Percentiles rank a stretch among this genome's conserved stretches.
These are phyloP conservation scores for Raffaelea albimanens DNA, from an alignment of 2,329 filamentous ascomycete genomes.

Conservation along the genomic window DNA sequence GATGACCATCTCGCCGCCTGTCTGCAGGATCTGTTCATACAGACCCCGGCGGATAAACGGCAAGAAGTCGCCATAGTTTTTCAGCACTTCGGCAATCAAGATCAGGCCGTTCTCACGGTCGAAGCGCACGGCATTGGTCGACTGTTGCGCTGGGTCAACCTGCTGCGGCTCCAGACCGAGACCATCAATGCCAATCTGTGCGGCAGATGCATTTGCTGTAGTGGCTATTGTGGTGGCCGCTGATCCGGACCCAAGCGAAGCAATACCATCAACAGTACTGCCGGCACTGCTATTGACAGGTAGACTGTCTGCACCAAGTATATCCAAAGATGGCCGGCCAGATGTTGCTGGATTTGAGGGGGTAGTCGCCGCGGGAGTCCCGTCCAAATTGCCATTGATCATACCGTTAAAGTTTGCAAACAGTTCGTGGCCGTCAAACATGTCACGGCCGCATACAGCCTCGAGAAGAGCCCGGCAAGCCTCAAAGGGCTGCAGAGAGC, in stretches of 20 bases:
- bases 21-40: constrained; percentile 39
- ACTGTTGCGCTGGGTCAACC: constrained; percentile 31
- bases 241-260: too few species aligned
- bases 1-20: constrained; percentile 36
- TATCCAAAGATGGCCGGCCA: not conserved
- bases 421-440: constrained; percentile 13
- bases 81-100: constrained; percentile 45
- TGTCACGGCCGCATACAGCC: constrained; percentile 37
- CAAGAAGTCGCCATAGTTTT: constrained; percentile 30
- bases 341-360: too few species aligned
- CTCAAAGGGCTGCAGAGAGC: constrained; percentile 31
- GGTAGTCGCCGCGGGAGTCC: too few species aligned
- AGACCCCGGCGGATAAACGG: constrained; percentile 25
- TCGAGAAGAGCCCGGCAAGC: constrained; percentile 34
- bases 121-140: constrained; percentile 36
- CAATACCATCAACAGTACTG: not conserved
- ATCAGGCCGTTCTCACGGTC: constrained; percentile 55
- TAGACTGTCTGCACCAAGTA: not conserved
- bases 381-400: too few species aligned
- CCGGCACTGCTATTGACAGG: too few species aligned
- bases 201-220: too few species aligned
- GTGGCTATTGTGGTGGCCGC: too few species aligned
- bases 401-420: too few species aligned
- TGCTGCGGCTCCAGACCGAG: constrained; percentile 37
- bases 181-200: constrained; percentile 17